Base-by-base conservation (phyloP, 805 yeast species). In the Nakazawaea populi region DNA sequence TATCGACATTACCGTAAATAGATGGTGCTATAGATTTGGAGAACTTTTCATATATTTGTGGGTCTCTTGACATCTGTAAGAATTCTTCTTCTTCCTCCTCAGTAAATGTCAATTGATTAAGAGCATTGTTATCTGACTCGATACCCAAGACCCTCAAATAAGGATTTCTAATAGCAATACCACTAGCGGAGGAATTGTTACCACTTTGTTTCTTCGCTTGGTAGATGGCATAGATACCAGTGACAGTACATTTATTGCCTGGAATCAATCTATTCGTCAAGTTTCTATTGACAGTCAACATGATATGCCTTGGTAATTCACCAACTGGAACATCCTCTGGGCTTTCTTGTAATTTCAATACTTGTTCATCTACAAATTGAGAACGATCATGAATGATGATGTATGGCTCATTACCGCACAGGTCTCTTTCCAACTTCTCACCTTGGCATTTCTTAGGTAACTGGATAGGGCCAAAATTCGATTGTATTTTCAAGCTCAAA, bases 251-350 rank as follows among this genome's bases (percentile, higher is more conserved):
- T 56, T 97, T 75, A 0, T 95, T 88, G 29, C 99, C 99, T 0
- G 99, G 99, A 40, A 92, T 87, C 32, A 94, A 90, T 55, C 79
- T 82, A 69, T 94, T 94, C 30, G 97, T 86, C 63, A 94, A 72
- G 59, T 87, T 88, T 54, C 99, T 78, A 66, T 94, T 98, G 35
- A 89, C 89, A 42, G 94, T 87, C 56, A 94, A 74, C 52, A 89
- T 63, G 40, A 94, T 85, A 61, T 94, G 96, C 58, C 99, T 81
- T 7, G 99, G 99, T 89, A 94, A 85, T 70, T 94, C 99, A 58
- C 99, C 99, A 31, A 94, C 96, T 1, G 99, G 99, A 1, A 94
- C 97, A 85, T 88, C 88, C 66, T 94, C 99, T 10, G 98, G 97
- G n/a, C 94, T 77, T 66, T 94, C 99, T 67, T 94, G 99, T 51